Evolutionary conservation across 192 early-diverging fungal species (phyloP), one percentile per base, ranked within the genome.

Genomic region (Coemansia sp.): DNA sequence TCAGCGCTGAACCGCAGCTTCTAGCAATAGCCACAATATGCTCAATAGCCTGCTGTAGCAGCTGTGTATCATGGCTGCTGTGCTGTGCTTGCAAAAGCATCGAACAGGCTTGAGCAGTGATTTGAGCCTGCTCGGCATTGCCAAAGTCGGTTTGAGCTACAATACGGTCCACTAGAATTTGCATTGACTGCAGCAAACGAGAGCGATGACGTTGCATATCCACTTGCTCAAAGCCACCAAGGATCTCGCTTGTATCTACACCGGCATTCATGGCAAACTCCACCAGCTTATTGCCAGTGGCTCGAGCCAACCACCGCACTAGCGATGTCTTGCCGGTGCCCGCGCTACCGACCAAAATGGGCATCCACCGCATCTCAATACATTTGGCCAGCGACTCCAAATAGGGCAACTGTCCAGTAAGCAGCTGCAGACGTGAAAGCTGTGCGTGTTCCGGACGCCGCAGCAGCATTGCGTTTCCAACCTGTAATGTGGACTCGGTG

Each of bases 171-270:
- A 54, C 50, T 3, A 61, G 35, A 53, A 11, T 16, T 0, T 19
- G 53, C 20, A 54, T 38, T 1, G 16, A 36, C 4, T 28, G 26
- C 16, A 66, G 36, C 5, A 77, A 44, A n/a, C 31, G 45, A 1
- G 65, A 42, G 40, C 81, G 79, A 47, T 90, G 85, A 28, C 94
- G 81, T 21, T 80, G 83, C 38, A 90, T 51, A 70, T 97, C 94
- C 9, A 93, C 86, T 68, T 99, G 96, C 74, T 99, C 94, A 61
- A 97, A 99, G 21, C 96, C 96, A 52, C 96, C 96, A 15, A 99
- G 66, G 8, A 99, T 69, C 65, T 99, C 96, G 67, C 94, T 88
- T 2, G 94, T 89, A 54, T 99, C 96, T 14, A 97, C 89, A 10
- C 88, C 85, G 31, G 87, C 84, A 70, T 94, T 99, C 94, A 99